A percentile compares a stretch with the other conserved stretches of the same genome.
phyloP scores from a whole-genome alignment of 2,329 filamentous ascomycete genomes.

The Pleomassaria siparia region DNA sequence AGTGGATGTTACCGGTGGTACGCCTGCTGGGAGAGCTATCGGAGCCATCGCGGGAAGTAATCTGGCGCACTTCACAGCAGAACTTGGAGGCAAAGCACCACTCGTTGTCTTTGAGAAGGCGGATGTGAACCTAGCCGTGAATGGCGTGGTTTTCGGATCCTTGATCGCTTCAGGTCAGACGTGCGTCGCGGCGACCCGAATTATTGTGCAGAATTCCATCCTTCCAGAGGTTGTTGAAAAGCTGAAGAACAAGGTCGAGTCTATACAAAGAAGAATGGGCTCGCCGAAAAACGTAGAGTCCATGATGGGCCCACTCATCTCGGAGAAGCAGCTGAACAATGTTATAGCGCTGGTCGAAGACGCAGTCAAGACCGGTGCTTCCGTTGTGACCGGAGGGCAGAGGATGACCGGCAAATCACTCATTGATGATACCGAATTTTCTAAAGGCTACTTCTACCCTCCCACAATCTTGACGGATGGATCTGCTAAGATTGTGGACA shows the following conservation, averaged over 20 bases:
- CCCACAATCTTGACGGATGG: constrained; percentile 47
- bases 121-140: constrained; percentile 40
- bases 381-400: constrained; percentile 51
- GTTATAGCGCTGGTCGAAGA: constrained; percentile 41
- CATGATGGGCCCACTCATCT: constrained; percentile 67
- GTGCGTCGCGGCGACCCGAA: constrained; percentile 57
- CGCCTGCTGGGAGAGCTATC: constrained; percentile 39
- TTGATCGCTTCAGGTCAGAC: constrained; percentile 60
- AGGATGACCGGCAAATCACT: constrained; percentile 52
- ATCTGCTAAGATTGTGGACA: constrained; percentile 36
- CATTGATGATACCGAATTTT: constrained; percentile 56
- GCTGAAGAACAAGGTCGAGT: constrained; percentile 50
- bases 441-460: constrained; percentile 53
- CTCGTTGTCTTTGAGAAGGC: constrained; percentile 42
- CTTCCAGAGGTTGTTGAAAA: constrained; percentile 43
- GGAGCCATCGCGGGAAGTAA: constrained; percentile 40
- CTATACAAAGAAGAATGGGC: constrained; percentile 58
- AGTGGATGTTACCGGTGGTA: constrained; percentile 43
- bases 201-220: constrained; percentile 54
- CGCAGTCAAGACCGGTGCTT: constrained; percentile 41
- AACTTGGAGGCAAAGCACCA: constrained; percentile 43
- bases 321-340: constrained; percentile 50
- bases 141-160: constrained; percentile 42
- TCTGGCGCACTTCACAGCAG: constrained; percentile 40
- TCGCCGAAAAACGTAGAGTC: constrained; percentile 58